Evolutionary conservation across 106 monocot species (phyloP), one percentile per base, ranked within the genome.

Genomic region (Dendrobium catenatum): DNA sequence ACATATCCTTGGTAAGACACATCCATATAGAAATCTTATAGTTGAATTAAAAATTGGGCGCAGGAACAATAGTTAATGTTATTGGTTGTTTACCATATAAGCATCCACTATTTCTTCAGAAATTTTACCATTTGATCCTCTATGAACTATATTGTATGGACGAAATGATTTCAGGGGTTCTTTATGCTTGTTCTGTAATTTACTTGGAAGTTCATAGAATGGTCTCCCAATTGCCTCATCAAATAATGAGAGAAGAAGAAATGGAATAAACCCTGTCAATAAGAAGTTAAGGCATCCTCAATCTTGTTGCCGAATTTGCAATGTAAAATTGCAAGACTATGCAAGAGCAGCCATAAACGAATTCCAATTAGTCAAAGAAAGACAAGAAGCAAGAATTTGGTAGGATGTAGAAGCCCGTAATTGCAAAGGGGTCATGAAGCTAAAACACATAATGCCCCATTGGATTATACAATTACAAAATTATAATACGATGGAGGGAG

Each of bases 111-210:
- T 97, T 89, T 97, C 94, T 86, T 97, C 96, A 22, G 92, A 94
- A 84, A 89, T 78, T 85, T 94, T 92, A 22, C 96, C 94, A 85
- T 92, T 94, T 67, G 96, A 96, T 22, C 96, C 96, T 49, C 96
- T 82, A 73, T 96, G 96, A 79, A 94, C 94, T 81, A 96, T 88
- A 41, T 94, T 96, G 74, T 85, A 96, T 16, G 90, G 92, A 11
- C 92, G 83, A 75, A 72, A 84, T 20, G 83, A 92, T 79, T 94
- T 89, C 68, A 96, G 54, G 47, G 87, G 86, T 56, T 84, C 81
- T 79, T 79, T 91, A 10, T 81, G 44, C 73, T 88, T 86, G 47
- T 83, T 42, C 19, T 81, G 64, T 27, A 73, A 3, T 68, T 89
- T 89, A 56, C 91, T 90, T 22, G 94, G 91, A 16, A 94, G 78